phyloP scores from a whole-genome alignment of 2,329 filamentous ascomycete genomes.

The Cladosporium sp. region DNA sequence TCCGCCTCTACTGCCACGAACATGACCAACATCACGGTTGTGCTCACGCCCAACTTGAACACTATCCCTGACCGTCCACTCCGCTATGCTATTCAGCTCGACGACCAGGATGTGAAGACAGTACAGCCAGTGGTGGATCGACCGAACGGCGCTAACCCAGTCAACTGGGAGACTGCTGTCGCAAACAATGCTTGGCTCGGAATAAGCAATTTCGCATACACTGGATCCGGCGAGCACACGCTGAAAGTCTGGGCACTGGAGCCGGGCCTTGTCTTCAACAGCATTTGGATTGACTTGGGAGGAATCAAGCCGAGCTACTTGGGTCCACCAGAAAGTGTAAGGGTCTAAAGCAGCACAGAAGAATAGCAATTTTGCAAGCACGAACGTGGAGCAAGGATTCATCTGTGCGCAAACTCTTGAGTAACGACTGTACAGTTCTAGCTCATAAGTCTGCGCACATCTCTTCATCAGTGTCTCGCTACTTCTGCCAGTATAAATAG shows the following conservation, averaged over 20 bases:
- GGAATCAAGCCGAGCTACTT: constrained; percentile 33
- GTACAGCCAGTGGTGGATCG: constrained; percentile 27
- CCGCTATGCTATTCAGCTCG: constrained; percentile 36
- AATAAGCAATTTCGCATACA: constrained; percentile 36
- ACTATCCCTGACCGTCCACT: constrained; percentile 27
- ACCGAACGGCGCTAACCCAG: constrained; percentile 33
- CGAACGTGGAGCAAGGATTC: too few relatives aligned
- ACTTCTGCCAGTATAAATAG: too few relatives aligned
- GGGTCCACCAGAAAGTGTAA: constrained; percentile 33
- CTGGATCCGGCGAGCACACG: constrained; percentile 36
- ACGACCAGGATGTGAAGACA: constrained; percentile 22
- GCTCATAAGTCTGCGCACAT: too few relatives aligned
- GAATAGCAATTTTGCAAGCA: too few relatives aligned
- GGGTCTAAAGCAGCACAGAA: too few relatives aligned
- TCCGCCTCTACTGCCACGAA: constrained; percentile 43
- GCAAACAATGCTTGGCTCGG: constrained; percentile 50
- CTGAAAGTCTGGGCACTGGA: constrained; percentile 45
- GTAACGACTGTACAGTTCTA: too few relatives aligned
- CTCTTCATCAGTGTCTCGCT: too few relatives aligned
- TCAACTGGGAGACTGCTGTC: constrained; percentile 48
- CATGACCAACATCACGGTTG: constrained; percentile 33
- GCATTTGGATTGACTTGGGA: constrained; percentile 32
- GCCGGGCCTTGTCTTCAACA: constrained; percentile 41
- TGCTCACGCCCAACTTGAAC: constrained; percentile 26
- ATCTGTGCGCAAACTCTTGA: too few relatives aligned